phyloP scores from a whole-genome alignment of 768 basidiomycete species.

The Ramaria sp. region DNA sequence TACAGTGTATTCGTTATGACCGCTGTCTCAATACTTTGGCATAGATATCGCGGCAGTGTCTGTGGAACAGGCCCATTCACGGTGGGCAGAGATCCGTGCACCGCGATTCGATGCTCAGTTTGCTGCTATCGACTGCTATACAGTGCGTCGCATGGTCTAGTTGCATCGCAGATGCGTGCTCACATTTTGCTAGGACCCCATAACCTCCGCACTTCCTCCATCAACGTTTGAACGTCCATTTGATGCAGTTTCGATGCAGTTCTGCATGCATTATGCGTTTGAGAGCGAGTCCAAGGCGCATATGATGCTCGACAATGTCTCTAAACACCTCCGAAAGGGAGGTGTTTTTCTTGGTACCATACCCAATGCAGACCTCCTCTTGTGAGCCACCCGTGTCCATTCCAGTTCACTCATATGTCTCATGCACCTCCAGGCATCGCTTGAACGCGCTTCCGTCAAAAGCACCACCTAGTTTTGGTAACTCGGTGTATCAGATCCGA shows the following conservation, averaged over 20 bases:
- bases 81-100: slow-evolving; percentile 41
- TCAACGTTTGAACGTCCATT: slow-evolving; percentile 56
- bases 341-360: slow-evolving; percentile 97
- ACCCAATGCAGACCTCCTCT: slow-evolving; percentile 73
- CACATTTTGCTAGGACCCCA: slow-evolving; percentile 29
- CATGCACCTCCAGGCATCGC: slow-evolving; percentile 38
- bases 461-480: slow-evolving; percentile 75
- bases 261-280: slow-evolving; percentile 99
- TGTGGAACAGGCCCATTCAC: slow-evolving; percentile 72
- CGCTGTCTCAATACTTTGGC: neutral
- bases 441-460: slow-evolving; percentile 62
- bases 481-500: slow-evolving; percentile 78
- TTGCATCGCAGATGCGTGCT: neutral
- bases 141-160: slow-evolving; percentile 21
- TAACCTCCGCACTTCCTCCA: slow-evolving; percentile 58
- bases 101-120: slow-evolving; percentile 71
- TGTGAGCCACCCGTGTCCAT: slow-evolving; percentile 44
- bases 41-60: slow-evolving; percentile 86
- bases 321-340: slow-evolving; percentile 64
- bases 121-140: slow-evolving; percentile 82
- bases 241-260: slow-evolving; percentile 97
- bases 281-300: slow-evolving; percentile 79
- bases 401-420: neutral
- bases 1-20: neutral
- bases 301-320: slow-evolving; percentile 89